Base-by-base conservation (phyloP, 495 filamentous ascomycete species). In the Talaromyces ruber region DNA sequence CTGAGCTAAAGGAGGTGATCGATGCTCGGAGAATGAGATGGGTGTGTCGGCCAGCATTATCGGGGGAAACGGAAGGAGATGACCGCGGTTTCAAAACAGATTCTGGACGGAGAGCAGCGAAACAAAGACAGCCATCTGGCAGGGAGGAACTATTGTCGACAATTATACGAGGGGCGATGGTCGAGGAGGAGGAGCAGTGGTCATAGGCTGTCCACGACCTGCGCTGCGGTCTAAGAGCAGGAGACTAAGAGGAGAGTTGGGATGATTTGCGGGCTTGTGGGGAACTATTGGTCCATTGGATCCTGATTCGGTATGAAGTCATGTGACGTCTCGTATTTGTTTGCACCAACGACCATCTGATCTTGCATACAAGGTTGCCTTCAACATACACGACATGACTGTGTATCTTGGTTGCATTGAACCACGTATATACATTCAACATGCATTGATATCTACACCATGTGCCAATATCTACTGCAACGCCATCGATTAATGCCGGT, bases 401-500 rank as follows among this genome's bases (percentile, higher is more conserved):
- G 34, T 16, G 34, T 39, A 39, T 8, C 2, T 45, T 21, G n/a
- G n/a, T 9, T 21, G 1, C 39, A 45, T 45, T 45, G 39, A 8
- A 53, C 50, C 11, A 28, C 50, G 11, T 21, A 47, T 47, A 47
- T 21, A 47, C 43, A 18, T 47, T 21, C 43, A 24, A 21, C 25
- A 28, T 21, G 21, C 50, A 16, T 53, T 25, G 4, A 24, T 26
- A 24, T 16, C 11, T 25, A 53, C 50, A 28, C 14, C 50, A 37
- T 58, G 11, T 37, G 34, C 18, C 21, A 61, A 52, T 60, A 45
- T 61, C 37, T 61, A 61, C 25, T 30, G 16, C 58, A 53, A 37
- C 12, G 29, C 24, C 39, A 60, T 57, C 25, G 21, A 26, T 61
- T 18, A 80, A 64, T 79, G 76, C 58, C 67, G 71, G 30, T 77